Evolutionary conservation across 441 rosid species (phyloP).

Genomic region (Syzygium malaccense): DNA sequence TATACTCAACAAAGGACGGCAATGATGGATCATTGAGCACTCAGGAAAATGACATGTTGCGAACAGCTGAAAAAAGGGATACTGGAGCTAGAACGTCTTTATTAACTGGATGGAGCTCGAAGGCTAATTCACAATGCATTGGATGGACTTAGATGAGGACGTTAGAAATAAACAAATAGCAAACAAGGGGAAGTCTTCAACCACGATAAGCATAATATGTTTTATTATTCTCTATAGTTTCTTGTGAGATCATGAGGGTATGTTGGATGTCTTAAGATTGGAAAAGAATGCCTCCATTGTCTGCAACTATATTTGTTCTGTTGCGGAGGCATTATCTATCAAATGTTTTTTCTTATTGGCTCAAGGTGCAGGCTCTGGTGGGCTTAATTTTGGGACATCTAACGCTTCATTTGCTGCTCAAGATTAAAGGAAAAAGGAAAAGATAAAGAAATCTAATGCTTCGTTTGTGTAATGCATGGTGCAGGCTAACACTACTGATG

Average conservation of each 20-base stretch:
- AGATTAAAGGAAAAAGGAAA: neutral
- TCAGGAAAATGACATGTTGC: neutral
- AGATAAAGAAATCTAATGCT: neutral
- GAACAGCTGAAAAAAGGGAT: neutral
- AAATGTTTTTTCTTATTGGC: neutral
- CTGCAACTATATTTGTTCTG: neutral
- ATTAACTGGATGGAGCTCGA: neutral
- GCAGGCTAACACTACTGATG: slow-evolving; percentile 82
- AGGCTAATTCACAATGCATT: neutral
- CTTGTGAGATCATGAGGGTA: neutral
- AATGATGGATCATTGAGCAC: neutral
- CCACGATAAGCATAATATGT: neutral
- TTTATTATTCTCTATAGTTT: neutral
- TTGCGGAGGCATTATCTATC: neutral
- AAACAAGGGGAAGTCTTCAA: neutral
- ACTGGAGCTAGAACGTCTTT: neutral
- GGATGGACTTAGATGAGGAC: neutral
- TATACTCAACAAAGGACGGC: neutral
- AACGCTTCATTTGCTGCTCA: neutral
- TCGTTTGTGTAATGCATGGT: neutral
- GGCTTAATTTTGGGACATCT: neutral
- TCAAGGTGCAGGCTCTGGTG: neutral
- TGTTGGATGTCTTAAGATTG: neutral
- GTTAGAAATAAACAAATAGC: neutral
- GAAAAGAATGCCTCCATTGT: neutral